Base-by-base conservation (phyloP, 441 rosid genomes). In the Rhodomyrtus psidioides region DNA sequence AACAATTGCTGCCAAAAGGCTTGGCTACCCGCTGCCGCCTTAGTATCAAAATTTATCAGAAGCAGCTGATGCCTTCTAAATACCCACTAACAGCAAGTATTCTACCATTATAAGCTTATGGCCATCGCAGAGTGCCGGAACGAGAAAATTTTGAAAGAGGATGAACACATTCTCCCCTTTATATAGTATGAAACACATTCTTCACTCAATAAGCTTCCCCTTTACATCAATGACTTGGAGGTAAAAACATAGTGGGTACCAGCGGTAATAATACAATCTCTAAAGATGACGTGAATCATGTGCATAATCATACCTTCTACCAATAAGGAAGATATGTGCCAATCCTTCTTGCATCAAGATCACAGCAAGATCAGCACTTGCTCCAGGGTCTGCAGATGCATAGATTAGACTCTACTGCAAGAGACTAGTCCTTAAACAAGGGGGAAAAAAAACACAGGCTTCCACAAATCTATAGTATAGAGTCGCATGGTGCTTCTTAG, bases 321-420 rank as follows among this genome's bases (percentile, higher is more conserved):
- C 99, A 46, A 97, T 91, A 87, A 97, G 98, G 59, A 94, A 85
- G 84, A 97, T 87, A 65, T 95, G 92, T 51, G 95, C 98, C 86
- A 96, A 90, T 89, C 99, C 99, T 94, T 97, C 99, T 95, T 96
- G 99, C 99, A 97, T 94, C 87, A 97, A 86, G 89, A 96, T 91
- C 89, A 97, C 93, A 84, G 97, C 98, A 42, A 97, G 94, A 91
- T 96, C 98, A 82, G 99, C 98, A n/a, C n/a, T n/a, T n/a, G n/a
- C n/a, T n/a, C n/a, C n/a, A n/a, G n/a, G n/a, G n/a, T n/a, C n/a
- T n/a, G n/a, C n/a, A n/a, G n/a, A n/a, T n/a, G n/a, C n/a, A n/a
- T n/a, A n/a, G n/a, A n/a, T n/a, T n/a, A n/a, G n/a, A n/a, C n/a
- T n/a, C n/a, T n/a, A n/a, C n/a, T n/a, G n/a, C n/a, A n/a, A n/a